These are phyloP conservation scores for Hericium alpestre DNA, from an alignment of 768 basidiomycete species.

Conservation along the genomic window DNA sequence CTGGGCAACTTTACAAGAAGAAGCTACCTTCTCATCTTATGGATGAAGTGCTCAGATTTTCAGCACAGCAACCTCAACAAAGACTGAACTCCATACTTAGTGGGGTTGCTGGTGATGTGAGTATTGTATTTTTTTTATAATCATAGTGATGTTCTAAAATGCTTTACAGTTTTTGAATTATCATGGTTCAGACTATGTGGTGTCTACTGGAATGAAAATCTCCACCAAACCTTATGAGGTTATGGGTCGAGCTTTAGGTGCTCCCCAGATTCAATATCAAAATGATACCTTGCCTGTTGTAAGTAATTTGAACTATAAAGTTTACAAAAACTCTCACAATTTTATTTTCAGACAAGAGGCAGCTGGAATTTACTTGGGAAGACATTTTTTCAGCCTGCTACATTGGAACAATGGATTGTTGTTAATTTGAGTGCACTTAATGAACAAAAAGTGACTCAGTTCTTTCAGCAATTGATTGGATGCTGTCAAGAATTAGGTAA, in stretches of 20 bases:
- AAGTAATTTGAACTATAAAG: not conserved
- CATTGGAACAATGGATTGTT: not conserved
- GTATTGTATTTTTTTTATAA: not conserved
- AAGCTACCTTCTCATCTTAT: conserved; percentile 5
- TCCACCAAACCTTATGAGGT: conserved; percentile 5
- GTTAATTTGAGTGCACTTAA: not conserved
- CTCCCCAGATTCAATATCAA: conserved; percentile 8
- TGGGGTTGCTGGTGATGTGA: conserved; percentile 9
- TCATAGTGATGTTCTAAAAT: not conserved
- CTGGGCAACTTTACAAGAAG: conserved; percentile 13
- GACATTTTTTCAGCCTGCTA: conserved; percentile 5
- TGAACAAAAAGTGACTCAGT: not conserved
- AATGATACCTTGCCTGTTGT: conserved; percentile 2
- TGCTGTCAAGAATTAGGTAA: conserved; percentile 6
- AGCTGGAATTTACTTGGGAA: conserved; percentile 11
- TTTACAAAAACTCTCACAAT: not conserved
- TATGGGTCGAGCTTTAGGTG: conserved; percentile 3
- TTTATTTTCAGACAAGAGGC: not conserved
- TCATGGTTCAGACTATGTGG: conserved; percentile 7
- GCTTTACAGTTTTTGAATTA: conserved; percentile 11
- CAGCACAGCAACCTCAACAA: conserved; percentile 3
- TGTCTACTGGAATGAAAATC: conserved; percentile 9
- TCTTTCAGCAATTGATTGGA: not conserved
- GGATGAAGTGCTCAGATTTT: conserved; percentile 9
- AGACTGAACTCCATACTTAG: conserved; percentile 5